These are phyloP conservation scores for Diaporthe caulivora DNA, from an alignment of 2,329 filamentous ascomycete species.

Conservation along the genomic window DNA sequence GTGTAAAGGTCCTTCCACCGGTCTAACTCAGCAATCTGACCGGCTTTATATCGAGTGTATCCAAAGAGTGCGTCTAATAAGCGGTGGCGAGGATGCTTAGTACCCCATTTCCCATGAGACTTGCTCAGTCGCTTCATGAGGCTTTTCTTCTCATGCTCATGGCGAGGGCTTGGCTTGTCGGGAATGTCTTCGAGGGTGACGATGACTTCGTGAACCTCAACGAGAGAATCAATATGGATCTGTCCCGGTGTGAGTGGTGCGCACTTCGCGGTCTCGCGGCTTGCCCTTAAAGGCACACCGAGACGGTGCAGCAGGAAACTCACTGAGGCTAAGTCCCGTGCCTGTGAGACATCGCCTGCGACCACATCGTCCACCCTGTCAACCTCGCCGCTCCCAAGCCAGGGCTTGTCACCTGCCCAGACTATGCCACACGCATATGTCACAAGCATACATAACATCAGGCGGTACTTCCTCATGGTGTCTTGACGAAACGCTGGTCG, in stretches of 20 bases:
- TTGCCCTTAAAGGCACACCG: too few species aligned
- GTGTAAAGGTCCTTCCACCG: background rate
- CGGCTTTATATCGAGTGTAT: background rate
- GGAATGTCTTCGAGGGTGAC: background rate
- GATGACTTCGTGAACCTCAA: background rate
- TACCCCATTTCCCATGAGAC: background rate
- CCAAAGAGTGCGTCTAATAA: background rate
- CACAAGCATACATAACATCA: background rate
- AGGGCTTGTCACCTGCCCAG: background rate
- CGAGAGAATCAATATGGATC: background rate
- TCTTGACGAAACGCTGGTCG: background rate
- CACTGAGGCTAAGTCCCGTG: background rate
- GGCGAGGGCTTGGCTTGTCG: background rate
- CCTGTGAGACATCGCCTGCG: background rate
- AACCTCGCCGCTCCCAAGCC: background rate
- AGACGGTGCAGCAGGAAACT: background rate
- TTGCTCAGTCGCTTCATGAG: background rate
- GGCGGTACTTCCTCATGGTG: background rate
- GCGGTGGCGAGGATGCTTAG: background rate
- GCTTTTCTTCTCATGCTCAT: background rate
- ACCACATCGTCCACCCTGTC: background rate
- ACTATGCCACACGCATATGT: background rate
- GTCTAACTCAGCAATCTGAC: background rate
- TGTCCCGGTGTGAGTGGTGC: too few species aligned
- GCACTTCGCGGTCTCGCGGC: too few species aligned